These are phyloP conservation scores for button mushroom (Agaricus bisporus) DNA, from an alignment of 768 basidiomycete genomes.

Conservation along the genomic window DNA sequence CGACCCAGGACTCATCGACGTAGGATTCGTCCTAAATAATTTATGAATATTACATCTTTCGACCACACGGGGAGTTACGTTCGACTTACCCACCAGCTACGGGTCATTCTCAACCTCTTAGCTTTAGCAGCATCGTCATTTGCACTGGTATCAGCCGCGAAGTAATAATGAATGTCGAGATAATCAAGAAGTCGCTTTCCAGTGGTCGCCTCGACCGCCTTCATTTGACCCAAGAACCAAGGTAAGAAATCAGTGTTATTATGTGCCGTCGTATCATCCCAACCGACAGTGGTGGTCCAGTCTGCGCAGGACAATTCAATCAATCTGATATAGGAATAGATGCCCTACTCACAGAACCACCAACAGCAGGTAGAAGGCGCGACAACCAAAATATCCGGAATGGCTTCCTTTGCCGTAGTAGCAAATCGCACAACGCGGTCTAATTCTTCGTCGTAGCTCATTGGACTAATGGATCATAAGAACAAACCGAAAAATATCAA, in stretches of 20 bases:
- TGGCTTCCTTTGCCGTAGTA: slow-evolving; percentile 34
- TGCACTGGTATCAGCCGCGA: slow-evolving; percentile 45
- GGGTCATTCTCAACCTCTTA: slow-evolving; percentile 40
- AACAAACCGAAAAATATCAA: neutral
- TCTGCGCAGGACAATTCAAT: slow-evolving; percentile 22
- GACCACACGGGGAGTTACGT: neutral
- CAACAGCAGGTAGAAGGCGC: slow-evolving; percentile 43
- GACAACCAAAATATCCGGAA: slow-evolving; percentile 37
- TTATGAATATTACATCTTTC: neutral
- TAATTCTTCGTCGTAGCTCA: slow-evolving; percentile 48
- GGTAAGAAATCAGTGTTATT: slow-evolving; percentile 48
- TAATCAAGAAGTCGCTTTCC: slow-evolving; percentile 45
- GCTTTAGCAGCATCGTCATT: slow-evolving; percentile 47
- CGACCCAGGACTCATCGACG: slow-evolving; percentile 51
- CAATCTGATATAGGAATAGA: neutral
- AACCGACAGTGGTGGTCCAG: slow-evolving; percentile 47
- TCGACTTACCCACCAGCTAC: slow-evolving; percentile 41
- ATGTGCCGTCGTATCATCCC: slow-evolving; percentile 43
- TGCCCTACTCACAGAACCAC: slow-evolving; percentile 34
- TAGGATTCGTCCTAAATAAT: slow-evolving; percentile 36
- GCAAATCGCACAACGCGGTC: slow-evolving; percentile 36
- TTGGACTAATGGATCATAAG: slow-evolving; percentile 22
- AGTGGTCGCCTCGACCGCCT: slow-evolving; percentile 23
- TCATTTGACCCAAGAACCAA: slow-evolving; percentile 50
- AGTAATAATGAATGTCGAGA: slow-evolving; percentile 54